Evolutionary conservation across 345 rosid genomes (phyloP).

Genomic region (Lagerstroemia speciosa): DNA sequence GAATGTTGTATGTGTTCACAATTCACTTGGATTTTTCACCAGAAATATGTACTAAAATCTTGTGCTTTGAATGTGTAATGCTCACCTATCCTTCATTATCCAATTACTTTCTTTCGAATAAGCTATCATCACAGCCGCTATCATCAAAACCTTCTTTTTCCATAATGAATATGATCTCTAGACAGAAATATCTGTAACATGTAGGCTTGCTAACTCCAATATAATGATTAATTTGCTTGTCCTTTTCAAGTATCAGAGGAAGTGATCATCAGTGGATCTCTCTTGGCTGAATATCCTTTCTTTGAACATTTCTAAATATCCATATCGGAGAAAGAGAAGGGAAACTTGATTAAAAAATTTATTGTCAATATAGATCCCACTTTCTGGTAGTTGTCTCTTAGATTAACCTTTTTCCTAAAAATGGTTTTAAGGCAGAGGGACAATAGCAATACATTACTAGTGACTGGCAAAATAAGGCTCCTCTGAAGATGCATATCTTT

Average conservation of each 20-base stretch:
- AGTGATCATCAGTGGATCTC: background rate
- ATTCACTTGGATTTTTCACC: background rate
- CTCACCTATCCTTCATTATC: background rate
- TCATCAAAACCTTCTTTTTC: too few relatives aligned
- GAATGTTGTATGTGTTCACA: constrained; percentile 51
- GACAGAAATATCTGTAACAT: background rate
- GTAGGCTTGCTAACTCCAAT: background rate
- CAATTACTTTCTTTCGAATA: background rate
- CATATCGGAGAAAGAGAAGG: background rate
- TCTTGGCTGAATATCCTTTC: background rate
- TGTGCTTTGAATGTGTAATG: background rate
- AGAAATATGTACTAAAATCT: background rate
- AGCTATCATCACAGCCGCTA: background rate
- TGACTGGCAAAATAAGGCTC: too few relatives aligned
- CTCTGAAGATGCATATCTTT: too few relatives aligned
- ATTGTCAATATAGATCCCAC: background rate
- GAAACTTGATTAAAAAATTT: background rate
- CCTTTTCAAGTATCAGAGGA: background rate
- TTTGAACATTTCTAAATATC: background rate
- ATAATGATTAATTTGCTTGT: background rate
- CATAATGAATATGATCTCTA: background rate
- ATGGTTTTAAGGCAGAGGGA: too few relatives aligned
- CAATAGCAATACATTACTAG: too few relatives aligned
- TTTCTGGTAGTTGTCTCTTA: background rate
- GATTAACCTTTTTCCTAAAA: too few relatives aligned